A percentile compares a stretch with the other conserved stretches of the same genome.
These are phyloP conservation scores for Septoria linicola DNA, from an alignment of 2,329 filamentous ascomycete genomes.

Conservation along the genomic window DNA sequence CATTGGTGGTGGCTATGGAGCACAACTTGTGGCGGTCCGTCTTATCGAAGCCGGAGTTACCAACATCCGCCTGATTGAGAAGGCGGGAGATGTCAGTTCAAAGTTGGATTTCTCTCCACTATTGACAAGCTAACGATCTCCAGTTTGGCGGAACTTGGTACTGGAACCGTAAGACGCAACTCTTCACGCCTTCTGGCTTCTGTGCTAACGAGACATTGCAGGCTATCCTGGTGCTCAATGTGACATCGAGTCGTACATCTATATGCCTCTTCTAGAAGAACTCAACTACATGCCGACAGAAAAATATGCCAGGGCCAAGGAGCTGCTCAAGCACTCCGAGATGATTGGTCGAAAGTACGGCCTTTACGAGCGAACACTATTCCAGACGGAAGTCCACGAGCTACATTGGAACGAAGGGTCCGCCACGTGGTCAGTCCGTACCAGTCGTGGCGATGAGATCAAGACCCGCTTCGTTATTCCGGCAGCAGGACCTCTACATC, in stretches of 20 bases:
- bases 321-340: constrained; percentile 42
- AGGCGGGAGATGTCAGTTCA: constrained; percentile 35
- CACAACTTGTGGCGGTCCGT: constrained; percentile 25
- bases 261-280: constrained; percentile 46
- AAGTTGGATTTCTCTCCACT: too few species aligned
- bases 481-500: constrained; percentile 44
- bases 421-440: constrained; percentile 29
- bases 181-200: constrained; percentile 24
- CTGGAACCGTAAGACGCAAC: constrained; percentile 17
- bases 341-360: constrained; percentile 24
- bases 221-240: constrained; percentile 49
- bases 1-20: constrained; percentile 27
- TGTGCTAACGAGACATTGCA: constrained; percentile 35
- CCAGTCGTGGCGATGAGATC: constrained; percentile 30
- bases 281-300: constrained; percentile 46
- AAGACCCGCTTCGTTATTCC: constrained; percentile 43
- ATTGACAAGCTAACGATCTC: too few species aligned
- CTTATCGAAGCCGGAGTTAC: constrained; percentile 26
- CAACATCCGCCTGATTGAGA: constrained; percentile 27
- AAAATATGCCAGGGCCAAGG: constrained; percentile 38
- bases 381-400: constrained; percentile 26
- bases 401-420: constrained; percentile 37
- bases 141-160: constrained; percentile 42
- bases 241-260: constrained; percentile 50
- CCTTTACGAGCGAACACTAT: constrained; percentile 46